A percentile compares a stretch with the other conserved stretches of the same genome.
These are phyloP conservation scores for Poa pratensis DNA, from an alignment of 176 grass and related monocot species.

Conservation along the genomic window DNA sequence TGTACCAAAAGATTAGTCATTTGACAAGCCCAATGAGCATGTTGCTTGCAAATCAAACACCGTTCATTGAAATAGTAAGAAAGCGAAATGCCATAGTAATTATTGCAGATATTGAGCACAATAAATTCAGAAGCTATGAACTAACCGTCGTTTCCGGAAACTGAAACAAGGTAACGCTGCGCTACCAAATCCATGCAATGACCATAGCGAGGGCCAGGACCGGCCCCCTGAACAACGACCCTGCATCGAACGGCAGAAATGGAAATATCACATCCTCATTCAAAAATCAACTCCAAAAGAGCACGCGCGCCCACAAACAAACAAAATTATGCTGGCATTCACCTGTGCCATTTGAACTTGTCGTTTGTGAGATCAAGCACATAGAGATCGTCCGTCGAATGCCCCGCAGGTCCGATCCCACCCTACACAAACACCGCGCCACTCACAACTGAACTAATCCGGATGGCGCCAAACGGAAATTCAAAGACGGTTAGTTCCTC, in stretches of 20 bases:
- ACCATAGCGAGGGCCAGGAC: conserved; percentile 94
- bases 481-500: conserved; percentile 10
- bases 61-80: conserved; percentile 30
- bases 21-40: conserved; percentile 19
- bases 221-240: conserved; percentile 91
- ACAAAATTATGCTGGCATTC: conserved; percentile 22
- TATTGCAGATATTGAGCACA: conserved; percentile 19
- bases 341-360: conserved; percentile 99
- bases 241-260: conserved; percentile 43
- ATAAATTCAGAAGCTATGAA: conserved; percentile 2
- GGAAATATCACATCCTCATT: conserved; percentile 34
- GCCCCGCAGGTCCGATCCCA: conserved; percentile 94
- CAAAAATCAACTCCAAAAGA: conserved; percentile 38
- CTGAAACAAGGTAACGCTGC: conserved; percentile 93
- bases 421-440: conserved; percentile 55
- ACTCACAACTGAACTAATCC: conserved; percentile 27
- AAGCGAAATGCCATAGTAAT: neutral
- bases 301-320: conserved; percentile 1
- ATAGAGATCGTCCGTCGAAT: conserved; percentile 96
- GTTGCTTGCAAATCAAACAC: conserved; percentile 5
- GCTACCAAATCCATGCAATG: conserved; percentile 96
- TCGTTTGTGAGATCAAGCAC: conserved; percentile 98
- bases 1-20: conserved; percentile 41
- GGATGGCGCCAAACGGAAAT: conserved; percentile 16
- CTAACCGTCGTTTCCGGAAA: conserved; percentile 94